Evolutionary conservation across 495 filamentous ascomycete species (phyloP).

Genomic region (Friedmanniomyces endolithicus): DNA sequence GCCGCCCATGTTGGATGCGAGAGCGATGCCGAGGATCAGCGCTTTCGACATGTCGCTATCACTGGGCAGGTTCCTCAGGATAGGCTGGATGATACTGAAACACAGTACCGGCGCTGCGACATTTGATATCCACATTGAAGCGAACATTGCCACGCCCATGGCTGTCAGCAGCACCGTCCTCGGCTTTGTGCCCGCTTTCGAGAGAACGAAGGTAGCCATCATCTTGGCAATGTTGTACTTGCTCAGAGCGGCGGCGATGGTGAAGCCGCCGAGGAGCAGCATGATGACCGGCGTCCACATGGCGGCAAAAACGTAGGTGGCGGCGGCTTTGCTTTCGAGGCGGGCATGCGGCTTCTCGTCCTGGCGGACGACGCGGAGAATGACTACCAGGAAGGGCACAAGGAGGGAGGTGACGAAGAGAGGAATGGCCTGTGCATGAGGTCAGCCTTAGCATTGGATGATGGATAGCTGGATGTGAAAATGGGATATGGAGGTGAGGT

Average conservation of each 20-base stretch:
- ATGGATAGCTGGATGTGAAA: too few species aligned
- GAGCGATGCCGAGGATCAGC: slow-evolving; percentile 88
- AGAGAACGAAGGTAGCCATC: slow-evolving; percentile 92
- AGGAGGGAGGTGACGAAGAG: slow-evolving; percentile 92
- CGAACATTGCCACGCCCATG: slow-evolving; percentile 96
- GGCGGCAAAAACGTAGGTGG: slow-evolving; percentile 69
- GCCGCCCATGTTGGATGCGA: slow-evolving; percentile 89
- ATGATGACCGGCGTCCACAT: slow-evolving; percentile 99
- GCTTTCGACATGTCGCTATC: slow-evolving; percentile 90
- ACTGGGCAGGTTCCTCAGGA: slow-evolving; percentile 80
- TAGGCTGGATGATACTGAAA: slow-evolving; percentile 89
- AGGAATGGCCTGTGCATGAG: slow-evolving; percentile 59
- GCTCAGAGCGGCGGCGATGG: slow-evolving; percentile 84
- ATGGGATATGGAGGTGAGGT: too few species aligned
- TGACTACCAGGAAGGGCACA: slow-evolving; percentile 85
- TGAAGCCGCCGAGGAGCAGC: slow-evolving; percentile 92
- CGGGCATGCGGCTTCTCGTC: slow-evolving; percentile 57
- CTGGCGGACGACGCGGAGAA: slow-evolving; percentile 69
- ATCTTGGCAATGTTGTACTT: slow-evolving; percentile 97
- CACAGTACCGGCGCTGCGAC: slow-evolving; percentile 97
- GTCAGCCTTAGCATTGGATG: neutral
- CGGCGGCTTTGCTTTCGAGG: slow-evolving; percentile 60
- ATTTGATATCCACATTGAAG: slow-evolving; percentile 98
- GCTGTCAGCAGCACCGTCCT: slow-evolving; percentile 79
- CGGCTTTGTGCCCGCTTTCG: slow-evolving; percentile 86